These are phyloP conservation scores for Nemania abortiva DNA, from an alignment of 2,329 filamentous ascomycete genomes.

Conservation along the genomic window DNA sequence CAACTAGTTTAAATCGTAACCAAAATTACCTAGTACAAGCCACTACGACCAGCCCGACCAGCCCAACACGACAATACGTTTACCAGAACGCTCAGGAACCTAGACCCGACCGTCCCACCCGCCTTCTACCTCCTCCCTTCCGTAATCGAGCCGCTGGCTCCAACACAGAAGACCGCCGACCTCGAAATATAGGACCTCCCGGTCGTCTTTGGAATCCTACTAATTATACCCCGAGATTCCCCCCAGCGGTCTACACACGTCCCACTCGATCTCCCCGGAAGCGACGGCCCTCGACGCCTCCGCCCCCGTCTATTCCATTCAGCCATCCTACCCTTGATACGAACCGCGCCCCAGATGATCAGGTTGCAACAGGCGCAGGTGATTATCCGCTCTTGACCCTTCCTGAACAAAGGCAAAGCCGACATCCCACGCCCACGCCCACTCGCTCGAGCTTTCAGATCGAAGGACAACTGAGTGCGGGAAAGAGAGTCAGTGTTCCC, in stretches of 20 bases:
- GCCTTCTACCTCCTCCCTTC: constrained; percentile 57
- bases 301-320: constrained; percentile 64
- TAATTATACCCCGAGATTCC: constrained; percentile 66
- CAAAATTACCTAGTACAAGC: background rate
- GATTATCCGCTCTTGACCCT: constrained; percentile 66
- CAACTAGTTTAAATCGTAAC: constrained; percentile 8
- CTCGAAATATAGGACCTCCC: constrained; percentile 57
- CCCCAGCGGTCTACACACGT: constrained; percentile 47
- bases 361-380: constrained; percentile 56
- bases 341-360: constrained; percentile 54
- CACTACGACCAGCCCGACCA: constrained; percentile 25
- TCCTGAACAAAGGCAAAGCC: constrained; percentile 62
- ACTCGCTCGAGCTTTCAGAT: constrained; percentile 64
- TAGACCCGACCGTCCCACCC: constrained; percentile 38
- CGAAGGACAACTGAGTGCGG: constrained; percentile 59
- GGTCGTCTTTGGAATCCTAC: constrained; percentile 71
- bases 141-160: constrained; percentile 55
- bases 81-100: constrained; percentile 45
- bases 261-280: constrained; percentile 49
- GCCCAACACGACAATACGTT: constrained; percentile 37
- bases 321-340: constrained; percentile 58
- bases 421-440: constrained; percentile 57
- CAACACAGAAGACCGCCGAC: constrained; percentile 49
- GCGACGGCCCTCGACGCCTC: constrained; percentile 66
- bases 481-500: constrained; percentile 66